phyloP scores from a whole-genome alignment of 83 land plant species.

The Thuja plicata region DNA sequence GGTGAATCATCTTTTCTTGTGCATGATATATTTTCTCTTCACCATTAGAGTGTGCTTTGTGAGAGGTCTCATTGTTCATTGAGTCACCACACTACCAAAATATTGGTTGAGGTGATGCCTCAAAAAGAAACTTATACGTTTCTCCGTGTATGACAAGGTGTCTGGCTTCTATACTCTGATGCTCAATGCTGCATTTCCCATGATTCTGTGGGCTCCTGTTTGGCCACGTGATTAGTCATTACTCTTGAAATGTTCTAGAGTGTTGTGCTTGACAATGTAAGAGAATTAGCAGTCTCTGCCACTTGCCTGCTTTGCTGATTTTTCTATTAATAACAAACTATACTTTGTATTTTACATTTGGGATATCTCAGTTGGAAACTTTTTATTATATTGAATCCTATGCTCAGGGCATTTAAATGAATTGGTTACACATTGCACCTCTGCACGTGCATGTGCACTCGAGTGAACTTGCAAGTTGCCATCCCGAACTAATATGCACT shows the following conservation, averaged over 20 bases:
- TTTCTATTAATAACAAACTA: background rate
- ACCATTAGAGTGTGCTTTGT: background rate
- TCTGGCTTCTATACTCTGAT: background rate
- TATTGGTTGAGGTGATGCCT: too few species aligned
- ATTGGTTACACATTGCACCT: background rate
- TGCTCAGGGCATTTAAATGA: background rate
- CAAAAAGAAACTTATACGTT: background rate
- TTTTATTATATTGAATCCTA: background rate
- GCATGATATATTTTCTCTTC: too few species aligned
- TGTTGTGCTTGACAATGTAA: constrained; percentile 1
- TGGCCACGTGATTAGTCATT: background rate
- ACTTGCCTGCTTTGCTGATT: background rate
- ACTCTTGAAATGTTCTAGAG: background rate
- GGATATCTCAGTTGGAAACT: background rate
- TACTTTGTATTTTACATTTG: background rate
- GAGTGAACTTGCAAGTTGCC: background rate
- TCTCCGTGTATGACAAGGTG: background rate
- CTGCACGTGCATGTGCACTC: background rate
- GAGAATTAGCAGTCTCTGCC: background rate
- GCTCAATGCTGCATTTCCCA: background rate
- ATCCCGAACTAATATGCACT: background rate
- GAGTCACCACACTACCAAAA: too few species aligned
- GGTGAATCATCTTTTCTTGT: too few species aligned
- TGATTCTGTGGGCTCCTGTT: background rate
- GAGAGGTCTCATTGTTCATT: background rate